Evolutionary conservation across 2,329 filamentous ascomycete species (phyloP).

Genomic region (Leptographium wingfieldii): DNA sequence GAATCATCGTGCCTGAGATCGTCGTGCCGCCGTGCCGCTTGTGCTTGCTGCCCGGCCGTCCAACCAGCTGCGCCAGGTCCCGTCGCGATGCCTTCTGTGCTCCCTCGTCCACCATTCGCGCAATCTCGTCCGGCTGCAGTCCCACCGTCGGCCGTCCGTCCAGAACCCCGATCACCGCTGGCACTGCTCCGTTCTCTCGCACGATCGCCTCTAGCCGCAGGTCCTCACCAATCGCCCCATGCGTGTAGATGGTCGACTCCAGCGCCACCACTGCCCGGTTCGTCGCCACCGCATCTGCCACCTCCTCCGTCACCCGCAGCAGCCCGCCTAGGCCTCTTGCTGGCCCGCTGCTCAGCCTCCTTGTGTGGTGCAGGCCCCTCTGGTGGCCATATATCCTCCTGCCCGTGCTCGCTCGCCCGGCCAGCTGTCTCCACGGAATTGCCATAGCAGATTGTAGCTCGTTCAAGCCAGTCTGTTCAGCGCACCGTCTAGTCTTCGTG

Average conservation of each 20-base stretch:
- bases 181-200: slow-evolving; percentile 67
- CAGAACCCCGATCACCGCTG: slow-evolving; percentile 82
- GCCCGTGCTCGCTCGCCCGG: not conserved
- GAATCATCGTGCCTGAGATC: slow-evolving; percentile 82
- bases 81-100: slow-evolving; percentile 77
- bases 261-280: slow-evolving; percentile 80
- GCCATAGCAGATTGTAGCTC: not conserved
- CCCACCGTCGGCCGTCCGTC: slow-evolving; percentile 76
- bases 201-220: slow-evolving; percentile 68
- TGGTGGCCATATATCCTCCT: not conserved
- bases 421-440: not conserved
- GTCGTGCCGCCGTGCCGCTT: slow-evolving; percentile 78
- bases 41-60: slow-evolving; percentile 19
- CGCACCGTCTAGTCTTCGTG: too few relatives aligned
- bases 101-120: slow-evolving; percentile 56
- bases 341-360: not conserved
- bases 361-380: not conserved
- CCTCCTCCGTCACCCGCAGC: slow-evolving; percentile 68
- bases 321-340: slow-evolving; percentile 19
- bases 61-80: slow-evolving; percentile 72
- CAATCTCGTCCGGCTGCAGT: slow-evolving; percentile 57
- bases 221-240: slow-evolving; percentile 68
- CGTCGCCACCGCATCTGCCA: slow-evolving; percentile 60
- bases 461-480: too few relatives aligned
- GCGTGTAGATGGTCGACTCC: slow-evolving; percentile 95